Evolutionary conservation across 495 filamentous ascomycete species (phyloP).

Genomic region (Articulospora tetracladia): DNA sequence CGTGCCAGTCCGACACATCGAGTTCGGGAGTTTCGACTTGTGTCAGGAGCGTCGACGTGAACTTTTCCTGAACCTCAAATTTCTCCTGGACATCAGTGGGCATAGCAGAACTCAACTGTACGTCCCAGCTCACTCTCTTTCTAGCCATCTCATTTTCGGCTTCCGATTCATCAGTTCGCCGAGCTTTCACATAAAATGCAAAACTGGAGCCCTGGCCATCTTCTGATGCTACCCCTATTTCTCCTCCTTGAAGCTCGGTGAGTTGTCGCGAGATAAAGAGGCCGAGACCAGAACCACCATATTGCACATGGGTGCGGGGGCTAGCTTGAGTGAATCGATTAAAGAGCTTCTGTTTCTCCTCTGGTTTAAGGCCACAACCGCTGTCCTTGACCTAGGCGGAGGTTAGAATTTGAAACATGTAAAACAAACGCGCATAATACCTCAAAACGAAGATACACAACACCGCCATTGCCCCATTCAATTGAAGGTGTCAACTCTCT

Average conservation of each 20-base stretch:
- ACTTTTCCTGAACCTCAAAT: neutral
- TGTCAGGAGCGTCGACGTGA: neutral
- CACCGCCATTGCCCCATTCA: constrained; percentile 56
- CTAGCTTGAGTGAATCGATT: constrained; percentile 58
- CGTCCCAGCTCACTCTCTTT: constrained; percentile 6
- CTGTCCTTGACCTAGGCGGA: constrained; percentile 48
- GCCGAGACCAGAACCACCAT: constrained; percentile 79
- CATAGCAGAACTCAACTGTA: neutral
- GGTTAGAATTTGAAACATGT: neutral
- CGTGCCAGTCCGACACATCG: constrained; percentile 27
- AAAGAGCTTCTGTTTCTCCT: constrained; percentile 56
- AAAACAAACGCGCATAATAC: constrained; percentile 20
- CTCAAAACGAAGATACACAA: constrained; percentile 52
- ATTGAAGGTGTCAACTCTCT: constrained; percentile 44
- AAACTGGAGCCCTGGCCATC: constrained; percentile 75
- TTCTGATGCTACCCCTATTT: constrained; percentile 73
- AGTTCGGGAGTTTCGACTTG: neutral
- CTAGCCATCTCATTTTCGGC: constrained; percentile 3
- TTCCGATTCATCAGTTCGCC: constrained; percentile 15
- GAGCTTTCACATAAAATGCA: constrained; percentile 65
- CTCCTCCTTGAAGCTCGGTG: constrained; percentile 80
- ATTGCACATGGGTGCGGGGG: constrained; percentile 72
- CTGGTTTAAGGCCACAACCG: constrained; percentile 51
- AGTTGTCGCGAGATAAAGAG: constrained; percentile 77
- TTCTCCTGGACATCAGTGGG: neutral